Percentiles rank a stretch among this genome's conserved stretches.
Conservation (phyloP, 2,329 filamentous ascomycete genomes). For the Talaromyces pinophilus region DNA sequence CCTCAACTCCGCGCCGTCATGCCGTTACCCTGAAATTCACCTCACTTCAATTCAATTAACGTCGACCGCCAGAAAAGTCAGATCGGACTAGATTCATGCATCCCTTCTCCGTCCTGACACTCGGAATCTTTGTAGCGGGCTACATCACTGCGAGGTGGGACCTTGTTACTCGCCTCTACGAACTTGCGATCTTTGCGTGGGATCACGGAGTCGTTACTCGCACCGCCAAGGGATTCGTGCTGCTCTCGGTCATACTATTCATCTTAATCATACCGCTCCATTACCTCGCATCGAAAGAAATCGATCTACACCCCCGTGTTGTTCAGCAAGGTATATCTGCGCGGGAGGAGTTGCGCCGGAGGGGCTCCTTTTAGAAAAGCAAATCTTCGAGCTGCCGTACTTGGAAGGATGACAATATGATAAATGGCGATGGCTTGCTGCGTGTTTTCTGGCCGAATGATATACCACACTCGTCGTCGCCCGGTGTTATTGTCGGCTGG, state of each 20-base stretch:
- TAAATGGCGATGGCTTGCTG: slow-evolving; percentile 79
- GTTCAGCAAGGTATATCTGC: slow-evolving; percentile 82
- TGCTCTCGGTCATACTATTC: slow-evolving; percentile 82
- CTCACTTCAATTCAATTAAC: neutral
- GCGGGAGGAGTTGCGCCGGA: slow-evolving; percentile 87
- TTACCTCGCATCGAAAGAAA: slow-evolving; percentile 77
- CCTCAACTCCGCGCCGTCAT: neutral
- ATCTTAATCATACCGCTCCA: slow-evolving; percentile 80
- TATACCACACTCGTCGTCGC: slow-evolving; percentile 67
- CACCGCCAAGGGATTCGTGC: slow-evolving; percentile 78
- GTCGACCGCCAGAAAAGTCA: slow-evolving; percentile 25
- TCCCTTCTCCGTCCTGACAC: slow-evolving; percentile 92
- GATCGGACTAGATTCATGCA: slow-evolving; percentile 66
- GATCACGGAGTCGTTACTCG: slow-evolving; percentile 96
- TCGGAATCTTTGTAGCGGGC: slow-evolving; percentile 98
- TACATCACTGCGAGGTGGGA: slow-evolving; percentile 99
- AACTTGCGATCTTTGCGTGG: slow-evolving; percentile 96
- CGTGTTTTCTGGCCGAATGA: slow-evolving; percentile 98
- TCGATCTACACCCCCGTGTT: slow-evolving; percentile 79
- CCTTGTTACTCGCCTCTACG: slow-evolving; percentile 93
- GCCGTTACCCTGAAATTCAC: slow-evolving; percentile 12
- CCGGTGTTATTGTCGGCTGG: slow-evolving; percentile 93
- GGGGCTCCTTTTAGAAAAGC: slow-evolving; percentile 81
- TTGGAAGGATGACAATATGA: slow-evolving; percentile 60
- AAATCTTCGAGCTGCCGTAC: slow-evolving; percentile 3